phyloP scores from a whole-genome alignment of 1,284 basidiomycete species.

The Papiliotrema fonsecae region DNA sequence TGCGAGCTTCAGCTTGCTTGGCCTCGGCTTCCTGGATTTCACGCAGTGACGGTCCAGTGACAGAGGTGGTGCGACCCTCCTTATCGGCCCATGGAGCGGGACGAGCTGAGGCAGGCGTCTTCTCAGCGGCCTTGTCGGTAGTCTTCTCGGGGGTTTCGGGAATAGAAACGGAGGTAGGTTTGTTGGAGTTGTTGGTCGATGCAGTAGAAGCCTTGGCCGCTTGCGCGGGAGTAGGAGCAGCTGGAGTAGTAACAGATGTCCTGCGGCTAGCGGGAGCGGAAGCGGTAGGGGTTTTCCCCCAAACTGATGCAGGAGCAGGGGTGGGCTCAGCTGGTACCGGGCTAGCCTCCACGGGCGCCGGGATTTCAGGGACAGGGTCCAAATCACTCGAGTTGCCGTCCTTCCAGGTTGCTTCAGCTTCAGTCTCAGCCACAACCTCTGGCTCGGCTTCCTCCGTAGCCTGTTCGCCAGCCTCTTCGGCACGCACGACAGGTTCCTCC shows the following conservation, averaged over 20 bases:
- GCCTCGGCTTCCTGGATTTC: slow-evolving; percentile 95
- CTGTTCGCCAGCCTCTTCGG: too few relatives aligned
- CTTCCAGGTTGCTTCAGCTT: background rate
- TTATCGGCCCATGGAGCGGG: slow-evolving; percentile 43
- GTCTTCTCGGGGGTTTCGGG: slow-evolving; percentile 49
- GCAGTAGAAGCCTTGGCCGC: slow-evolving; percentile 12
- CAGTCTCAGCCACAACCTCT: background rate
- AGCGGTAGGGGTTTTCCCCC: slow-evolving; percentile 13
- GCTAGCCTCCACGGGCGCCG: slow-evolving; percentile 3
- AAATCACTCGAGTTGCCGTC: background rate
- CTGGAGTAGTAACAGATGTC: slow-evolving; percentile 26
- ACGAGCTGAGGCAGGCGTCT: slow-evolving; percentile 22
- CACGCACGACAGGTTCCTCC: slow-evolving; percentile 1
- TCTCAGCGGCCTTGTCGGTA: slow-evolving; percentile 56
- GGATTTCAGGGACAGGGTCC: slow-evolving; percentile 6
- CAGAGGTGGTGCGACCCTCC: slow-evolving; percentile 45
- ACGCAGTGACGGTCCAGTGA: slow-evolving; percentile 64
- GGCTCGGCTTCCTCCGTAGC: background rate
- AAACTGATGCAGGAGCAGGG: slow-evolving; percentile 21
- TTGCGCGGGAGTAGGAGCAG: slow-evolving; percentile 16
- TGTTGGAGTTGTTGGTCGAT: slow-evolving; percentile 26
- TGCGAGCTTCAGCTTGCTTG: slow-evolving; percentile 66
- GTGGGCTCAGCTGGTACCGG: slow-evolving; percentile 10
- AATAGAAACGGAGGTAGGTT: slow-evolving; percentile 32
- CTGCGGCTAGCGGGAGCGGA: slow-evolving; percentile 26